These are phyloP conservation scores for Diaporthe nobilis DNA, from an alignment of 2,329 filamentous ascomycete genomes.

Conservation along the genomic window DNA sequence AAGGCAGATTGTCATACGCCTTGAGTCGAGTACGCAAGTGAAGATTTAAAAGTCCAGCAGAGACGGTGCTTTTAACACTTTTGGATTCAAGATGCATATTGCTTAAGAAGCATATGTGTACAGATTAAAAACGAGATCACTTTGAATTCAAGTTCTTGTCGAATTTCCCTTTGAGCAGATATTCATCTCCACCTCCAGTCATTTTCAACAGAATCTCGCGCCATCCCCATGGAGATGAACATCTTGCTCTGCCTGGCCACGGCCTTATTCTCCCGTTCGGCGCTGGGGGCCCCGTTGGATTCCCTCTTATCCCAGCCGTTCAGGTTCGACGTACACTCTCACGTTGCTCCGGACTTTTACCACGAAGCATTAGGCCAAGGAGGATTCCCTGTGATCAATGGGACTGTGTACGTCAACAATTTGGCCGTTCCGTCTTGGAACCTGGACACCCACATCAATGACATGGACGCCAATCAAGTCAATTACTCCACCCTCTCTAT, in stretches of 20 bases:
- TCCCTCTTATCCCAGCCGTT: not conserved
- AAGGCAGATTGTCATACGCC: not conserved
- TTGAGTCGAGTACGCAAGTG: not conserved
- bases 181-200: not conserved
- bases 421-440: not conserved
- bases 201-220: not conserved
- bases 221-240: not conserved
- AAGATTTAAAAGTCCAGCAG: not conserved
- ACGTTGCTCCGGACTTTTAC: slow-evolving; percentile 7
- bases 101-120: no score
- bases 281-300: not conserved
- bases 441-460: not conserved
- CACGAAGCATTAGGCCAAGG: not conserved
- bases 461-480: slow-evolving; percentile 6
- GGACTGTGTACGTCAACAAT: not conserved
- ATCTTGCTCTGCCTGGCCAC: not conserved
- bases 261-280: not conserved
- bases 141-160: not conserved
- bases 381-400: not conserved
- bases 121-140: no score
- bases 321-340: not conserved
- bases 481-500: not conserved
- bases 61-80: not conserved
- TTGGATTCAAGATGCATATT: no score
- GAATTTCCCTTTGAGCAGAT: not conserved